Conservation (phyloP, 2,329 filamentous ascomycete genomes). For the Colletotrichum sp. region DNA sequence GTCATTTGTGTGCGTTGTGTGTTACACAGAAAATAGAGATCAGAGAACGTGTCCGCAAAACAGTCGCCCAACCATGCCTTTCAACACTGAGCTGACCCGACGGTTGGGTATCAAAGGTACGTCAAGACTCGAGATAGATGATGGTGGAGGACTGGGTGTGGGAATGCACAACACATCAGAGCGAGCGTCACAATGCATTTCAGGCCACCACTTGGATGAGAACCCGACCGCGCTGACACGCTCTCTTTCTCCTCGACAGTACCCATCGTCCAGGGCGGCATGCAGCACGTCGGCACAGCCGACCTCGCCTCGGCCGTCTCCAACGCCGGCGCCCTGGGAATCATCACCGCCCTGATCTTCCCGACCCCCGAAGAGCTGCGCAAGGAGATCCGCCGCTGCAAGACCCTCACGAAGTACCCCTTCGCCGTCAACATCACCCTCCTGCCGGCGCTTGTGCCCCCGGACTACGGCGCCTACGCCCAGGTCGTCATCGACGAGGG, state of each 20-base stretch:
- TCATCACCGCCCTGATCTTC: conserved; percentile 90
- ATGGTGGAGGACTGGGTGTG: not conserved
- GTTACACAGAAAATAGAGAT: not conserved
- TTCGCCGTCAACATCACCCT: conserved; percentile 97
- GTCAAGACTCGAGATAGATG: conserved; percentile 1
- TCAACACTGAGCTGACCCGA: conserved; percentile 63
- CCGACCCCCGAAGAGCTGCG: conserved; percentile 90
- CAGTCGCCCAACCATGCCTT: conserved; percentile 51
- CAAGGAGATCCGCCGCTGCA: conserved; percentile 89
- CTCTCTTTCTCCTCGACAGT: conserved; percentile 49
- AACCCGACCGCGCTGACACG: conserved; percentile 7
- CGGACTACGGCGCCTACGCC: conserved; percentile 91
- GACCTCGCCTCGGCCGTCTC: conserved; percentile 78
- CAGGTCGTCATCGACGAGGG: conserved; percentile 94
- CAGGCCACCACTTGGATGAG: not conserved
- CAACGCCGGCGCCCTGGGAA: conserved; percentile 82
- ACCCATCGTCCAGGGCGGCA: conserved; percentile 84
- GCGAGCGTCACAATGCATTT: not conserved
- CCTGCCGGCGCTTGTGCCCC: conserved; percentile 85
- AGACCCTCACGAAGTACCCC: conserved; percentile 76
- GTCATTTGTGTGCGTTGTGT: not conserved
- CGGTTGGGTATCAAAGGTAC: conserved; percentile 60
- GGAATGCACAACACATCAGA: not conserved
- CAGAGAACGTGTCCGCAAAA: not conserved
- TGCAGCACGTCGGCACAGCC: conserved; percentile 86